Percentiles rank a stretch among this genome's conserved stretches.
Conservation (phyloP, 805 yeast genomes). For the Kluyveromyces nonfermentans region DNA sequence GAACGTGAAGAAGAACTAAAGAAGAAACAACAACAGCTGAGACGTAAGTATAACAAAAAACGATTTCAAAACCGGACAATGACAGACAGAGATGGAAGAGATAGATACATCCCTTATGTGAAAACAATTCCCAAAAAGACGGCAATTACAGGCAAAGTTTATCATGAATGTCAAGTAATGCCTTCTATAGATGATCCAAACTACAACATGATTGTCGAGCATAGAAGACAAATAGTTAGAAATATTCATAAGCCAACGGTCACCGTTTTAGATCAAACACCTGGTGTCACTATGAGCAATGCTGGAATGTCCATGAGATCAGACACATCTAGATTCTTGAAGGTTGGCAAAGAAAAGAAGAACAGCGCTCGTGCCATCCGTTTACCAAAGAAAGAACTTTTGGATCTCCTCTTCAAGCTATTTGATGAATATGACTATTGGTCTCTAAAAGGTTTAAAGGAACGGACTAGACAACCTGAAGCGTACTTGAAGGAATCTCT, state of each 20-base stretch:
- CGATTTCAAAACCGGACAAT: slow-evolving; percentile 29
- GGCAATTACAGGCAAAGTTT: slow-evolving; percentile 73
- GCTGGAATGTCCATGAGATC: slow-evolving; percentile 76
- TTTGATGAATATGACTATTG: slow-evolving; percentile 95
- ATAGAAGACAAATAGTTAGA: slow-evolving; percentile 40
- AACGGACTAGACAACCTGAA: slow-evolving; percentile 93
- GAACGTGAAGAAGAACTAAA: slow-evolving; percentile 29
- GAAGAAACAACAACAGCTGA: slow-evolving; percentile 31
- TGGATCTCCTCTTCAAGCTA: slow-evolving; percentile 78
- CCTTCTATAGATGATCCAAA: slow-evolving; percentile 70
- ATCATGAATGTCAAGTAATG: slow-evolving; percentile 83
- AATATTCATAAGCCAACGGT: slow-evolving; percentile 49
- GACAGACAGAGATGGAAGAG: slow-evolving; percentile 33
- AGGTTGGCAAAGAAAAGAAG: slow-evolving; percentile 39
- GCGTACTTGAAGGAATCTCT: slow-evolving; percentile 82
- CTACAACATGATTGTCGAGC: slow-evolving; percentile 53
- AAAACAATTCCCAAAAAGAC: slow-evolving; percentile 87
- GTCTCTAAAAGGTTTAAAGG: slow-evolving; percentile 90
- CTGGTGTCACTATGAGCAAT: slow-evolving; percentile 81
- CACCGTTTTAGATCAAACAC: slow-evolving; percentile 65
- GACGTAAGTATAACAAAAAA: slow-evolving; percentile 30
- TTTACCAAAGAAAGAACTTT: slow-evolving; percentile 84
- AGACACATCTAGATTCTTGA: slow-evolving; percentile 62
- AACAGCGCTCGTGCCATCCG: slow-evolving; percentile 66
- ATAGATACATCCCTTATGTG: slow-evolving; percentile 64